Percentiles rank a stretch among this genome's conserved stretches.
Evolutionary conservation across 306 rosid species (phyloP).

Genomic region (Lithocarpus polystachyus): DNA sequence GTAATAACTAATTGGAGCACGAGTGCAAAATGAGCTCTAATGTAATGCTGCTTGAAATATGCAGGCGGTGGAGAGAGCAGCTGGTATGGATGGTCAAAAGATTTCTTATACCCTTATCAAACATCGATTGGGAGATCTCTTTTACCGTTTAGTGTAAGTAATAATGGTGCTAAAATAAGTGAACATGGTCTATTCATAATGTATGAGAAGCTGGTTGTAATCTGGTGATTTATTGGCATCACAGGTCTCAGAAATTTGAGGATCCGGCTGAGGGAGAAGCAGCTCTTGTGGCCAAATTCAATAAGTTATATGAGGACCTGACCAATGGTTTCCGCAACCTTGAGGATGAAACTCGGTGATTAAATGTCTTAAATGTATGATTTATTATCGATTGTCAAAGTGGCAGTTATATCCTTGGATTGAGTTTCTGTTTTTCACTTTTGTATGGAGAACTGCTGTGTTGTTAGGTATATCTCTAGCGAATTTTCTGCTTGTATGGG

Average conservation of each 20-base stretch:
- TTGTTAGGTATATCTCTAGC: constrained; percentile 30
- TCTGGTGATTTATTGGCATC: constrained; percentile 14
- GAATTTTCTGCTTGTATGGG: constrained; percentile 40
- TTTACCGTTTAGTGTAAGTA: constrained; percentile 94
- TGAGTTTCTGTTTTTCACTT: constrained; percentile 19
- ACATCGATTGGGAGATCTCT: constrained; percentile 97
- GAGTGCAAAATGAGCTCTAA: neutral
- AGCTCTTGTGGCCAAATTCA: constrained; percentile 70
- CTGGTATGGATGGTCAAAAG: constrained; percentile 97
- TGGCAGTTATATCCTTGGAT: constrained; percentile 25
- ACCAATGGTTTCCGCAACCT: constrained; percentile 95
- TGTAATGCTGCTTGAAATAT: constrained; percentile 6
- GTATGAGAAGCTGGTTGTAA: constrained; percentile 16
- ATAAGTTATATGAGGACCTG: constrained; percentile 79
- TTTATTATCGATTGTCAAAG: constrained; percentile 23
- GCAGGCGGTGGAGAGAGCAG: constrained; percentile 97
- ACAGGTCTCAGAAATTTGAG: constrained; percentile 98
- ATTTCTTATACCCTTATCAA: constrained; percentile 78
- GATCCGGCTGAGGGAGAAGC: constrained; percentile 98
- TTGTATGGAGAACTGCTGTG: constrained; percentile 15
- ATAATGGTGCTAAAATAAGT: neutral
- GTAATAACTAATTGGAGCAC: neutral
- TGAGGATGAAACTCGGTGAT: constrained; percentile 93
- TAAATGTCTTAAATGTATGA: constrained; percentile 20
- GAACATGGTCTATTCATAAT: constrained; percentile 5